phyloP scores from a whole-genome alignment of 129 eudicot species.

The Arctium lappa region DNA sequence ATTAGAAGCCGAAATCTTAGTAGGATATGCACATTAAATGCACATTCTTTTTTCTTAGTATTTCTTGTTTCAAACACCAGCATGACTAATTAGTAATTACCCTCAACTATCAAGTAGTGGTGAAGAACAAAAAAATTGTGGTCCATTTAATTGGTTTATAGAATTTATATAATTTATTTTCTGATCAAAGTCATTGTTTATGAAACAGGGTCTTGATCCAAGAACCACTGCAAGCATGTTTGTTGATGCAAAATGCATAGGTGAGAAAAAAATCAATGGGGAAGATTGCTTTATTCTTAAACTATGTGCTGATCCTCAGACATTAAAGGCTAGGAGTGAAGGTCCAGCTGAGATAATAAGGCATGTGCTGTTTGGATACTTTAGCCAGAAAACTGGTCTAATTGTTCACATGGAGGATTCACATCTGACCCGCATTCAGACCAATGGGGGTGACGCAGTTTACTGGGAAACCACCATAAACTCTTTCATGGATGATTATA shows the following conservation, averaged over 20 bases:
- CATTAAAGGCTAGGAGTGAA: conserved; percentile 76
- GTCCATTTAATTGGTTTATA: background rate
- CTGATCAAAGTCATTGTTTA: background rate
- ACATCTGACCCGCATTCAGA: conserved; percentile 79
- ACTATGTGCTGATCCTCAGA: conserved; percentile 62
- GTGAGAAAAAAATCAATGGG: conserved; percentile 76
- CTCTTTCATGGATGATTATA: conserved; percentile 66
- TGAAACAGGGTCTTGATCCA: conserved; percentile 79
- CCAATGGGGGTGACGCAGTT: conserved; percentile 76
- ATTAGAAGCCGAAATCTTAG: too few species aligned
- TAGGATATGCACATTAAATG: background rate
- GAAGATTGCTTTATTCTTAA: conserved; percentile 89
- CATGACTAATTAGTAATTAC: too few species aligned
- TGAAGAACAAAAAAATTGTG: too few species aligned
- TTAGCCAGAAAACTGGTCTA: conserved; percentile 81
- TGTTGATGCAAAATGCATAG: conserved; percentile 75
- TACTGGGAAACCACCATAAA: conserved; percentile 90
- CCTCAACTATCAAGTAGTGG: too few species aligned
- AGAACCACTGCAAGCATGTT: conserved; percentile 84
- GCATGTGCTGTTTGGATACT: conserved; percentile 80
- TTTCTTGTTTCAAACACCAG: too few species aligned
- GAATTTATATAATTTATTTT: background rate
- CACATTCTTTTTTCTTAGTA: too few species aligned
- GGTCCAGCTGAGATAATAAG: conserved; percentile 91
- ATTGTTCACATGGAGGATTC: conserved; percentile 90